These are phyloP conservation scores for Sporisorium graminicola DNA, from an alignment of 1,284 basidiomycete genomes.

Conservation along the genomic window DNA sequence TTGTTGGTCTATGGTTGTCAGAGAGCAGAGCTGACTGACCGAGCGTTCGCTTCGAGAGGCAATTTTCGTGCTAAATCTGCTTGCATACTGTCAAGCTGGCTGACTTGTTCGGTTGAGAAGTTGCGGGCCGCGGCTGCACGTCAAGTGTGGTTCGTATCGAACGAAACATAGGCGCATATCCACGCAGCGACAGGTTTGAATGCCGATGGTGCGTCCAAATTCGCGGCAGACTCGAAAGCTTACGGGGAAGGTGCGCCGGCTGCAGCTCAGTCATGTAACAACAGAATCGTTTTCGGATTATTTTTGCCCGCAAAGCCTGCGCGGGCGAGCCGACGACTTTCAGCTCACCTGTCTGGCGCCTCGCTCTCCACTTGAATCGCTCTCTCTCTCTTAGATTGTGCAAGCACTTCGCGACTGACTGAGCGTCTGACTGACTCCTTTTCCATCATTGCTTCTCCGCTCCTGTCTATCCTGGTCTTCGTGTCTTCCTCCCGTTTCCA, in stretches of 20 bases:
- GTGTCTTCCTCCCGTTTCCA: neutral
- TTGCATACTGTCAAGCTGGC: neutral
- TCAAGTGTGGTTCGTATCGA: too few relatives aligned
- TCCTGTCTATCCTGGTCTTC: neutral
- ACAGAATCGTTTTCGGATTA: too few relatives aligned
- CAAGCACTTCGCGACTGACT: neutral
- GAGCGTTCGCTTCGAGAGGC: neutral
- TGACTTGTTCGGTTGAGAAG: neutral
- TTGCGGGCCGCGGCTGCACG: too few relatives aligned
- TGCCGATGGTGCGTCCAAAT: constrained; percentile 7
- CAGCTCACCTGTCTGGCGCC: neutral
- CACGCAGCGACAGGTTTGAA: neutral
- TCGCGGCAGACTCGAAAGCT: neutral
- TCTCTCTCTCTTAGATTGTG: neutral
- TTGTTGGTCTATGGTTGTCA: neutral
- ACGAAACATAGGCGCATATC: too few relatives aligned
- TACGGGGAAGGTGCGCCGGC: neutral
- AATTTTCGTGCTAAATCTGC: neutral
- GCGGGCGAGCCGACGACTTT: too few relatives aligned
- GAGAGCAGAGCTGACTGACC: constrained; percentile 1
- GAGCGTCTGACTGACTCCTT: neutral
- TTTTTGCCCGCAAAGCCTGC: too few relatives aligned
- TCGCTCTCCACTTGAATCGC: neutral
- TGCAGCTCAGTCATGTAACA: too few relatives aligned
- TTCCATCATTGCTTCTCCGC: constrained; percentile 4